phyloP scores from a whole-genome alignment of 768 basidiomycete species.

The Leccinum barrowsii region DNA sequence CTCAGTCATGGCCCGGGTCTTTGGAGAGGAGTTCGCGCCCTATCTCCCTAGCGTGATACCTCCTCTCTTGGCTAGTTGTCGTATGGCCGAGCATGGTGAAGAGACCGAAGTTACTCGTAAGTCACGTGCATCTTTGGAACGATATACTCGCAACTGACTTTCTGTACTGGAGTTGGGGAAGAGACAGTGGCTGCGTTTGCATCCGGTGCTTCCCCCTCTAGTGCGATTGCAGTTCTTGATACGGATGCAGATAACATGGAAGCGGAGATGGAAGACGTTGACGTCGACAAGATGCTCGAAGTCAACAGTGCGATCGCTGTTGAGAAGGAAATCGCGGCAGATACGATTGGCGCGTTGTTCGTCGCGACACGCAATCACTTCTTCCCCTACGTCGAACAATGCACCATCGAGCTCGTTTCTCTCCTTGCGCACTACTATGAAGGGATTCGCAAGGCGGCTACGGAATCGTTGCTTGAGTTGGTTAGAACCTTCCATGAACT shows the following conservation, averaged over 20 bases:
- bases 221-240: conserved; percentile 61
- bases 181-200: conserved; percentile 62
- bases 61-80: conserved; percentile 75
- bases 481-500: conserved; percentile 90
- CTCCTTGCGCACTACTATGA: conserved; percentile 93
- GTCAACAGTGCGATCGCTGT: conserved; percentile 96
- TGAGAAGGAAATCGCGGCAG: conserved; percentile 98
- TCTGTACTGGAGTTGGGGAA: conserved; percentile 37
- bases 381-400: conserved; percentile 86
- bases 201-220: conserved; percentile 70
- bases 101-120: conserved; percentile 41
- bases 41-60: conserved; percentile 88
- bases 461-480: conserved; percentile 83
- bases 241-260: conserved; percentile 51
- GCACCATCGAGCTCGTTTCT: conserved; percentile 71
- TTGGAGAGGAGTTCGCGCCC: conserved; percentile 87
- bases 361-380: conserved; percentile 76
- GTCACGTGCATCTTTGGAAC: conserved; percentile 13
- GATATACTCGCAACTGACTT: neutral
- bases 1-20: conserved; percentile 96
- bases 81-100: conserved; percentile 80
- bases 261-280: conserved; percentile 71
- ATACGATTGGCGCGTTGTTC: conserved; percentile 92
- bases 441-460: conserved; percentile 92
- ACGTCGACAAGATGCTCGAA: conserved; percentile 83